Base-by-base conservation (phyloP, 441 rosid species). In the Erodium chrysanthum region DNA sequence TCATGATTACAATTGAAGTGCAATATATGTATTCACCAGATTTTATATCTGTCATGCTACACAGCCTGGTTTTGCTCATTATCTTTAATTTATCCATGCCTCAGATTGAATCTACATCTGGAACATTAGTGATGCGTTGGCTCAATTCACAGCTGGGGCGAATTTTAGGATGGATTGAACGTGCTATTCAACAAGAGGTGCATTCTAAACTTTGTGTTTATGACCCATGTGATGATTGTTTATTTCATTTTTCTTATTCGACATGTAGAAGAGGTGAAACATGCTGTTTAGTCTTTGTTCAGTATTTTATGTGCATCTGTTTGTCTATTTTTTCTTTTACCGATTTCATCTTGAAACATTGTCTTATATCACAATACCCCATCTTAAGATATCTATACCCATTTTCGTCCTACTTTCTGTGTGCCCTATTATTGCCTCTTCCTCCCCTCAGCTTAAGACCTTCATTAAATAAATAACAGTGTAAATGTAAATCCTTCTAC, bases 131-230 rank as follows among this genome's bases (percentile, higher is more conserved):
- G 62, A 77, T 95, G 89, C 84, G 97, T 72, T 95, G 99, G 99
- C 81, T 95, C 71, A 95, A 95, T 83, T 76, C 96, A 48, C 97
- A 95, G 84, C 88, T 95, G 44, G 97, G 85, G 75, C 83, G 96
- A 83, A 83, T 95, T 78, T 84, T 88, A 71, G 73, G 90, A 66
- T 95, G 99, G 97, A 94, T 95, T 78, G 97, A 95, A 73, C 90
- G 99, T 69, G 87, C 98, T 69, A 81, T 83, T 79, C 97, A 87
- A 81, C 97, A 87, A 75, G 99, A 95, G 99, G 99, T 88, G 80
- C 73, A 15, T n/a, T 31, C 1, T 35, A 31, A 71, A 4, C 58
- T 71, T 14, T 7, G 11, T 23, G 11, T 23, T 71, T 67, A 46
- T 25, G 14, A n/a, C 18, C 64, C n/a, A 25, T 25, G 64, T 23